Base-by-base conservation (phyloP, 345 rosid species). In the Xanthoceras sorbifolium region DNA sequence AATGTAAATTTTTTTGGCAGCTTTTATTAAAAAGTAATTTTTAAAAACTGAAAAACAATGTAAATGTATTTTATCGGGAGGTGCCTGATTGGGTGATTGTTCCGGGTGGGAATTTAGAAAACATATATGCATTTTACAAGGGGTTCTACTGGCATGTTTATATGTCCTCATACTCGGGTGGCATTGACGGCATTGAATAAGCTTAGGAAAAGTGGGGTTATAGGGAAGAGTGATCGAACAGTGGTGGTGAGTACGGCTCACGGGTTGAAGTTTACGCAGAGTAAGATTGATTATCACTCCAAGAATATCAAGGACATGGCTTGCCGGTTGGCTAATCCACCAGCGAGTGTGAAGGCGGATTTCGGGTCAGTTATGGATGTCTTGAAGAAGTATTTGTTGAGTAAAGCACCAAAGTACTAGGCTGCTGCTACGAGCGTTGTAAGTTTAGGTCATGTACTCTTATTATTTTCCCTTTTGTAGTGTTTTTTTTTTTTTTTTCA, bases 141-240 rank as follows among this genome's bases (percentile, higher is more conserved):
- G n/a, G n/a, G 36, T 87, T 87, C 90, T 32, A 82, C 90, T 0
- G 90, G 90, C 52, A 87, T 87, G 89, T 87, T 87, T 76, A 77
- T 84, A 15, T 87, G 90, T 25, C 89, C 89, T 20, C 89, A 87
- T 69, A 87, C 90, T 5, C 85, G 89, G 26, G 90, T 85, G 76
- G 90, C 88, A 4, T 73, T 87, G 71, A 84, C 87, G 0, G 90
- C 90, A 1, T 69, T 87, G 87, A 76, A 38, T 78, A 87, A 87
- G 87, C 87, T 85, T 18, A 78, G 86, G 82, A 69, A 78, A 14
- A 80, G 84, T 66, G 90, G 87, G 73, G 32, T 82, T 68, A 85
- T 87, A 6, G 67, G 83, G 28, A 76, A 86, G 28, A 80, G 72
- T 32, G 89, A 85, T 46, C 60, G 86, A 76, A 85, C 89, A 0